Base-by-base conservation (phyloP, 345 rosid species). In the Stellera chamaejasme region DNA sequence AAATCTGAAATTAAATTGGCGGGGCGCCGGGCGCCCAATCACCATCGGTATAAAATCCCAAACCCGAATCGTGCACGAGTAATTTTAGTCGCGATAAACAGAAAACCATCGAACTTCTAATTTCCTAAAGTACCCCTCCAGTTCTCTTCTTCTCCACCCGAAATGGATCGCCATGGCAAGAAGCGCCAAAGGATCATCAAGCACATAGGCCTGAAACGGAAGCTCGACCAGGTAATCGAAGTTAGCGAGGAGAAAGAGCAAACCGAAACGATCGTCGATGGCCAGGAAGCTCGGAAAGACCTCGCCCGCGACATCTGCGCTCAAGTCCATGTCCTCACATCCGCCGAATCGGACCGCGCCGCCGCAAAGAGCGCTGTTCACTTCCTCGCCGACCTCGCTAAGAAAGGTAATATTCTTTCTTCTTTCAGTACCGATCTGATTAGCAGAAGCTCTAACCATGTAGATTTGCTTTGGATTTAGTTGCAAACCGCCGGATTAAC, bases 191-290 rank as follows among this genome's bases (percentile, higher is more conserved):
- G 63, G 42, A 45, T 70, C 50, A 45, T 75, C 47, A 43, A 66
- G 13, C 66, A 67, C 10, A 65, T 76, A 46, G 73, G 76, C 74
- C 70, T 76, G 84, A 87, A 76, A 72, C 66, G 84, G 46, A 83
- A 79, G 69, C 73, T 76, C 10, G 70, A 70, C 58, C 72, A 50
- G 19, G 79, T 81, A 4, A 64, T 72, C 54, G 67, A 43, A 1
- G 59, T 27, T 6, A 71, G 58, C 4, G 62, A 60, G 39, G 52
- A 28, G 39, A 58, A 65, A 59, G 68, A 45, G 16, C 23, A 65
- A 39, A 71, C 72, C 61, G 65, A 54, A n/a, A 45, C 47, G 5
- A 55, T 53, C 59, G 5, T 62, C 60, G 69, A 54, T 3, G 16
- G 62, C 11, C 41, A 7, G 11, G 67, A 54, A 8, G 25, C 48